Evolutionary conservation across 495 filamentous ascomycete genomes (phyloP), one percentile per base, ranked within the genome.

Genomic region (Penicillium roqueforti): DNA sequence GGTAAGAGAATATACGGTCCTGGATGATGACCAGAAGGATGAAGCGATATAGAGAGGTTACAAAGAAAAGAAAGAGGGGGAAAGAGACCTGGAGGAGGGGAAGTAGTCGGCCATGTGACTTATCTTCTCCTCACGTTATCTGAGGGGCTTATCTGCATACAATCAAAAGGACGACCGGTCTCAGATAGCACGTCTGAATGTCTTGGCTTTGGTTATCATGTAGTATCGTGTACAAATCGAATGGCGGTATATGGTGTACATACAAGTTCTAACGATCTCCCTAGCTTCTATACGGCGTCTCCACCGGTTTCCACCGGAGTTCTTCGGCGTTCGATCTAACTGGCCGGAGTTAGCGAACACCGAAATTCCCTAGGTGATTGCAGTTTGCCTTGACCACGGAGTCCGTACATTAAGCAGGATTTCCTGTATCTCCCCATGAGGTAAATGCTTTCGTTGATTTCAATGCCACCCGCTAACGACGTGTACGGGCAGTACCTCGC

Each of bases 81-180:
- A 46, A 40, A 47, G 39, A 50, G 45, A 0, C 9, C 28, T 11
- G 18, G 26, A 43, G 48, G 47, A 26, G 28, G 14, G n/a, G 53
- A 23, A 19, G 40, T 22, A 28, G 31, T 53, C 14, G 10, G 25
- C 47, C 47, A 50, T 50, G 47, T 63, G 58, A 61, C 58, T 53
- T 53, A 49, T 54, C 52, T 56, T 26, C 65, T 63, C 59, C 59
- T 56, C 60, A 65, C 61, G 55, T 60, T 60, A 59, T 67, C 64
- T 36, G 49, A 43, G 49, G 49, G 39, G 47, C 60, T 66, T 66
- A 66, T 66, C 62, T 57, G 26, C 55, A 31, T 9, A 18, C 40
- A 25, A 9, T 31, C 28, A 36, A 36, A n/a, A n/a, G n/a, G n/a
- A n/a, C n/a, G n/a, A n/a, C n/a, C n/a, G n/a, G n/a, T n/a, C n/a